These are phyloP conservation scores for Ascomycota sp. DNA, from an alignment of 2,329 filamentous ascomycete genomes.

Conservation along the genomic window DNA sequence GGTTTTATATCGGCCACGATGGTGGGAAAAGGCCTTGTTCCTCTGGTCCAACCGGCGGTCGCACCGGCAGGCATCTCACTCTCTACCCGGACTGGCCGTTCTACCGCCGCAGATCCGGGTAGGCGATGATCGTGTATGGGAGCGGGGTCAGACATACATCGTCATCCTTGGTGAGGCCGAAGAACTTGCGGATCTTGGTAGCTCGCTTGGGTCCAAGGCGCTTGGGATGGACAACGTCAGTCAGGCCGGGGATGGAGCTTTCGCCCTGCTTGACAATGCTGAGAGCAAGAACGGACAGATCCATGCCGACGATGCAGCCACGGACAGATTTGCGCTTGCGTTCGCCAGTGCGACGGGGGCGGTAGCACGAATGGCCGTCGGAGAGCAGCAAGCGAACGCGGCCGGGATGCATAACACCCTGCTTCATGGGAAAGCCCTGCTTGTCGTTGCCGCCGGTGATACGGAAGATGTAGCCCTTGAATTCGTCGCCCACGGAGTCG, in stretches of 20 bases:
- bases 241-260: slow-evolving; percentile 76
- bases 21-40: too few species aligned
- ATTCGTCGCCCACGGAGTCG: slow-evolving; percentile 93
- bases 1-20: background rate
- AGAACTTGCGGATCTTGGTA: slow-evolving; percentile 99
- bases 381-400: slow-evolving; percentile 92
- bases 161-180: slow-evolving; percentile 99
- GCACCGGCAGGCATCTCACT: slow-evolving; percentile 26
- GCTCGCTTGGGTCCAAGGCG: slow-evolving; percentile 97
- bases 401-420: slow-evolving; percentile 96
- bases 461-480: slow-evolving; percentile 99
- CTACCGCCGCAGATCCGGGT: slow-evolving; percentile 28
- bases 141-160: slow-evolving; percentile 62
- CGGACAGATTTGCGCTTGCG: slow-evolving; percentile 98
- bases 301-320: slow-evolving; percentile 93
- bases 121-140: slow-evolving; percentile 45
- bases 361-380: slow-evolving; percentile 98
- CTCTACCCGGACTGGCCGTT: slow-evolving; percentile 30
- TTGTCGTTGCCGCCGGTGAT: slow-evolving; percentile 99
- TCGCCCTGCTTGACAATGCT: slow-evolving; percentile 97
- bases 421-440: slow-evolving; percentile 99
- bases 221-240: slow-evolving; percentile 97
- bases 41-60: slow-evolving; percentile 5
- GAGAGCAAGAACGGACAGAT: slow-evolving; percentile 86
- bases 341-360: slow-evolving; percentile 89